These are phyloP conservation scores for Ophiosphaerella narmari DNA, from an alignment of 2,329 filamentous ascomycete genomes.

Conservation along the genomic window DNA sequence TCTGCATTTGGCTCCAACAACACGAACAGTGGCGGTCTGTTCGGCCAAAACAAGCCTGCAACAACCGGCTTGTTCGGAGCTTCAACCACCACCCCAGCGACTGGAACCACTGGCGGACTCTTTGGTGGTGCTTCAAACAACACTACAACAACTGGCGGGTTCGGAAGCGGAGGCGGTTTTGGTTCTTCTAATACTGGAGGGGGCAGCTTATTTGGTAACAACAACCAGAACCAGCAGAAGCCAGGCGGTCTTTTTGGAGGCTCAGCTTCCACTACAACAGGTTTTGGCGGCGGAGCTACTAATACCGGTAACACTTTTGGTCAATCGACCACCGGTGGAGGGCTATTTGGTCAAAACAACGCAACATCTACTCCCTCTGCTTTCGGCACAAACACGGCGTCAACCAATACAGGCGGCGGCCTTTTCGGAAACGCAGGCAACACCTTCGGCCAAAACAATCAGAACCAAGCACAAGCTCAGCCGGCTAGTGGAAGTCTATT, in stretches of 20 bases:
- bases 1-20: constrained; percentile 33
- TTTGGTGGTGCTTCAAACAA: constrained; percentile 42
- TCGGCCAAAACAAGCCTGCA: constrained; percentile 42
- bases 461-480: constrained; percentile 22
- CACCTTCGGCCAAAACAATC: constrained; percentile 40
- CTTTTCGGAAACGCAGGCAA: constrained; percentile 34
- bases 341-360: constrained; percentile 42
- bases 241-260: constrained; percentile 42
- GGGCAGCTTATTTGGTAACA: constrained; percentile 57
- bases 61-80: constrained; percentile 49
- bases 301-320: constrained; percentile 29
- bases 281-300: constrained; percentile 32
- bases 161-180: constrained; percentile 23
- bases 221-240: constrained; percentile 40
- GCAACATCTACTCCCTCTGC: constrained; percentile 28
- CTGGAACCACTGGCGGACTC: constrained; percentile 36
- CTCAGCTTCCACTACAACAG: constrained; percentile 28
- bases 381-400: constrained; percentile 32
- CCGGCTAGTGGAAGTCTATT: constrained; percentile 6
- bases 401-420: constrained; percentile 33
- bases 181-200: constrained; percentile 28
- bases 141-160: constrained; percentile 21
- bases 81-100: constrained; percentile 31
- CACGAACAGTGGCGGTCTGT: constrained; percentile 38
- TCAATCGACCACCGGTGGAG: constrained; percentile 34